These are phyloP conservation scores for Extremus antarcticus DNA, from an alignment of 495 filamentous ascomycete species.

Conservation along the genomic window DNA sequence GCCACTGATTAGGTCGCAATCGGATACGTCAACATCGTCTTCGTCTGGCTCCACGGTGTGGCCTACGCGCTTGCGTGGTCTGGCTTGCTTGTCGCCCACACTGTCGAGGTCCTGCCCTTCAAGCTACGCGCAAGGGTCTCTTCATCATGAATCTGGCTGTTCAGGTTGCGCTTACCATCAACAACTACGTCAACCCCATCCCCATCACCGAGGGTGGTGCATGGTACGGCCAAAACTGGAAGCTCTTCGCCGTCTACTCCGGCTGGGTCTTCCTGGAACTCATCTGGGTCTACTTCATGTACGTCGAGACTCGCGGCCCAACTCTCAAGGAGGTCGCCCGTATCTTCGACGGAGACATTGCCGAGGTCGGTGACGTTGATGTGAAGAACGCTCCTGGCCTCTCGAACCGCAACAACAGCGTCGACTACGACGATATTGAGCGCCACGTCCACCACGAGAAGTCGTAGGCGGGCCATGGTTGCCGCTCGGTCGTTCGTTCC, in stretches of 20 bases:
- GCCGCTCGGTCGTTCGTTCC: too few relatives aligned
- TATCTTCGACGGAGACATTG: slow-evolving; percentile 45
- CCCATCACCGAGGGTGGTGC: slow-evolving; percentile 20
- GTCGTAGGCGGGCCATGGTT: too few relatives aligned
- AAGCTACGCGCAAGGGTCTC: slow-evolving; percentile 57
- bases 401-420: neutral
- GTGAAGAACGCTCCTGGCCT: neutral
- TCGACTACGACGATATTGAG: neutral
- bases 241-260: slow-evolving; percentile 55
- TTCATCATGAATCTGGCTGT: slow-evolving; percentile 31
- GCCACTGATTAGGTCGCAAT: slow-evolving; percentile 39
- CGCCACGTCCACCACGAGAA: neutral
- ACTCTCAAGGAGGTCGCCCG: slow-evolving; percentile 59
- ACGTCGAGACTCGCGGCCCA: slow-evolving; percentile 32
- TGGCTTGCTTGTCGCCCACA: slow-evolving; percentile 46
- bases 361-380: slow-evolving; percentile 14
- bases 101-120: slow-evolving; percentile 57
- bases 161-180: slow-evolving; percentile 41
- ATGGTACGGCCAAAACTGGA: slow-evolving; percentile 41
- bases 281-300: slow-evolving; percentile 18
- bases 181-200: slow-evolving; percentile 36
- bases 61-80: slow-evolving; percentile 34
- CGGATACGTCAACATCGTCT: slow-evolving; percentile 44
- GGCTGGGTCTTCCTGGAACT: slow-evolving; percentile 28
- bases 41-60: slow-evolving; percentile 25